A percentile compares a stretch with the other conserved stretches of the same genome.
Evolutionary conservation across 768 basidiomycete species (phyloP).

Genomic region (Phylloporus sp.): DNA sequence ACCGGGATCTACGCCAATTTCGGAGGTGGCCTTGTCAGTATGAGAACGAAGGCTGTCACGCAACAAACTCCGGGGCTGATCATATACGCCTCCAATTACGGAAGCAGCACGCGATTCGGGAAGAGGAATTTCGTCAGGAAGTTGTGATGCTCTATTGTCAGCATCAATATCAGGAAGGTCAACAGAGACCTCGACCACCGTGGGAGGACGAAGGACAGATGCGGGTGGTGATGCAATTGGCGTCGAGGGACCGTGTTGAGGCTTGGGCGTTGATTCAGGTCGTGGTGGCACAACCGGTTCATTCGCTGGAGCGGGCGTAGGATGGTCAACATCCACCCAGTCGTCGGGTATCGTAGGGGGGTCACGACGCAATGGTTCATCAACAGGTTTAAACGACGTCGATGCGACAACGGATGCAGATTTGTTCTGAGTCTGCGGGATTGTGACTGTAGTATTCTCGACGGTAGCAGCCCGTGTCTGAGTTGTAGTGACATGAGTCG

Average conservation of each 20-base stretch:
- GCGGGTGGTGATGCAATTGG: slow-evolving; percentile 9
- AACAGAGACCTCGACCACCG: slow-evolving; percentile 7
- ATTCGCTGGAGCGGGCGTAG: slow-evolving; percentile 2
- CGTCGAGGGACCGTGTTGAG: not conserved
- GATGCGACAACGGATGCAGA: slow-evolving; percentile 2
- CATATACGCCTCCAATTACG: slow-evolving; percentile 24
- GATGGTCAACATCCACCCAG: slow-evolving; percentile 26
- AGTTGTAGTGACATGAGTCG: slow-evolving; percentile 7
- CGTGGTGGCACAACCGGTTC: slow-evolving; percentile 5
- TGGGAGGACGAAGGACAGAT: slow-evolving; percentile 12
- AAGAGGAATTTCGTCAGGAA: slow-evolving; percentile 22
- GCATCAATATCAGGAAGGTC: slow-evolving; percentile 19
- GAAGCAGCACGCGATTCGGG: slow-evolving; percentile 31
- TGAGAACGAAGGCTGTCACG: slow-evolving; percentile 11
- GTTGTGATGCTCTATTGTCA: not conserved
- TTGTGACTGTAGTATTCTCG: slow-evolving; percentile 7
- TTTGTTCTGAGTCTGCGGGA: slow-evolving; percentile 12
- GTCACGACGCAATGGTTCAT: slow-evolving; percentile 17
- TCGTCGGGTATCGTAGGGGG: slow-evolving; percentile 26
- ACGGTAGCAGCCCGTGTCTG: slow-evolving; percentile 1
- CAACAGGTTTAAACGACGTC: slow-evolving; percentile 1
- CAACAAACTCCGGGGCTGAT: slow-evolving; percentile 18
- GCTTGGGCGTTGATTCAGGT: slow-evolving; percentile 4
- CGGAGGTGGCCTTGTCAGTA: slow-evolving; percentile 18
- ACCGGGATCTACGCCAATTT: slow-evolving; percentile 19